These are phyloP conservation scores for Cytospora paraplurivora DNA, from an alignment of 2,329 filamentous ascomycete species.

Conservation along the genomic window DNA sequence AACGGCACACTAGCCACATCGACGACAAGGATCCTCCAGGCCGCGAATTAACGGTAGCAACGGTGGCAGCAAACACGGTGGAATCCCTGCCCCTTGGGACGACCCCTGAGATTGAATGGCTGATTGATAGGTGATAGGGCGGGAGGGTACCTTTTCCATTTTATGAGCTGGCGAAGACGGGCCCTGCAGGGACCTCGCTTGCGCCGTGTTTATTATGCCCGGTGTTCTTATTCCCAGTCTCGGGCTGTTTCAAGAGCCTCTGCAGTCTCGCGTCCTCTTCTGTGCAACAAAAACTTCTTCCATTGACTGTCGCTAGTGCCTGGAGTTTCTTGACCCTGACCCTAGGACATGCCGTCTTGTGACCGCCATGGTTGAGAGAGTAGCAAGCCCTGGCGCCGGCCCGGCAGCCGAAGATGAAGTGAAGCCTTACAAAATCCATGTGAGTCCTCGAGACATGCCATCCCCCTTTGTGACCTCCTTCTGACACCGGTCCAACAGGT, in stretches of 20 bases:
- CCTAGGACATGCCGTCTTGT: constrained; percentile 6
- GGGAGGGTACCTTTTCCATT: neutral
- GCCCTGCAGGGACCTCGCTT: neutral
- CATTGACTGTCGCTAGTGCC: constrained; percentile 1
- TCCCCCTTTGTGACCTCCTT: constrained; percentile 9
- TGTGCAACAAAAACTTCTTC: neutral
- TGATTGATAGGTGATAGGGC: neutral
- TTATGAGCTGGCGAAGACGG: neutral
- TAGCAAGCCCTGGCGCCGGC: constrained; percentile 31
- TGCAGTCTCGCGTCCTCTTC: neutral
- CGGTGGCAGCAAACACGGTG: neutral
- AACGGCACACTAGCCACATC: neutral
- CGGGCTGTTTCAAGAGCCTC: neutral
- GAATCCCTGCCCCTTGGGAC: neutral
- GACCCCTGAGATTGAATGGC: neutral
- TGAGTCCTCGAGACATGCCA: constrained; percentile 40
- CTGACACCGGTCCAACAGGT: constrained; percentile 50
- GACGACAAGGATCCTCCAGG: neutral
- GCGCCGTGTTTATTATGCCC: neutral
- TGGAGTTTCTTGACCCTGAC: neutral
- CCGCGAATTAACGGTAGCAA: neutral
- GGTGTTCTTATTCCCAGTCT: neutral
- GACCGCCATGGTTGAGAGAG: constrained; percentile 34
- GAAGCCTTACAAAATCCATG: constrained; percentile 59
- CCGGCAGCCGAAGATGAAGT: constrained; percentile 46